Base-by-base conservation (phyloP, 495 filamentous ascomycete genomes). In the Elasticomyces elasticus region DNA sequence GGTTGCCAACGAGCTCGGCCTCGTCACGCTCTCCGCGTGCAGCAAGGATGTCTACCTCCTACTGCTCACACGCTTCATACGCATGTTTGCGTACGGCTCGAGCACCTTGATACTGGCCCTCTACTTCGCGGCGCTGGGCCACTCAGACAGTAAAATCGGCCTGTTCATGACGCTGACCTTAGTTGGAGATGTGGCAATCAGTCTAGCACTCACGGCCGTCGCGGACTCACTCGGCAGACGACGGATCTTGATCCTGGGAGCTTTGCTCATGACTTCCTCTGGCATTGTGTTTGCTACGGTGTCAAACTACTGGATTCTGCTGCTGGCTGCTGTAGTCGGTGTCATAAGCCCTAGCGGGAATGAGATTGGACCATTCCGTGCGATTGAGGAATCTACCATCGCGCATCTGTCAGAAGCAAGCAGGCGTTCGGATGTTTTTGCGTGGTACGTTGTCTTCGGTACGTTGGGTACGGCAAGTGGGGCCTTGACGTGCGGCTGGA, bases 121-220 rank as follows among this genome's bases (percentile, higher is more conserved):
- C 9, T 82, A 84, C 61, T 74, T 94, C 44, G 77, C 76, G 0
- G 76, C 76, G 5, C 68, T 91, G 19, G 74, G 71, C 10, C 76
- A 82, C 56, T 75, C 83, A 0, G 80, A 86, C 58, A 72, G 78
- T 10, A 71, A 72, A 17, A 89, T 85, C 35, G 88, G 88, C 10
- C 73, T 89, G 4, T 92, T 94, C 67, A 94, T 94, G 87, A 89
- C 85, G 3, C 69, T 91, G 40, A 94, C 88, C 0, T 69, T 92
- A 49, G 69, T 85, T n/a, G 88, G 88, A 23, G 88, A 94, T 71
- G 83, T 86, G 1, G 56, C 79, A 19, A 83, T 94, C 57, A 88
- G 85, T 52, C 80, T 89, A 13, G 60, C 83, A 20, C 73, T 94
- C 26, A 88, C 88, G 0, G 67, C 87, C 1, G 77, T 85, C 55